phyloP scores from a whole-genome alignment of 306 rosid genomes.

The Begonia loranthoides region DNA sequence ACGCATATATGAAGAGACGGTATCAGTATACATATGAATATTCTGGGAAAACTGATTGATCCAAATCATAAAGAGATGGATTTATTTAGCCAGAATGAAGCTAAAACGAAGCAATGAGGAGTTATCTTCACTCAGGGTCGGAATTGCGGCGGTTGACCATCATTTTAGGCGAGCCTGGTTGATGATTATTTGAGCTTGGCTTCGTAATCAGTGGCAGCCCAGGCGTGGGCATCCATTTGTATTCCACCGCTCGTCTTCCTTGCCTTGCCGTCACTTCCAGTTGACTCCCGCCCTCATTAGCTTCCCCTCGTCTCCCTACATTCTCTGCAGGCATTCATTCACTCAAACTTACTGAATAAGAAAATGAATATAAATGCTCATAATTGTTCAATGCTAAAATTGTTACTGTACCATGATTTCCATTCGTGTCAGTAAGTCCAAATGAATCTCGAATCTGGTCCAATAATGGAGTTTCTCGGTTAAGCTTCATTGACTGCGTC shows the following conservation, averaged over 20 bases:
- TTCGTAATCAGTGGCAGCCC: background rate
- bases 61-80: no score
- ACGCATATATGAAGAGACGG: no score
- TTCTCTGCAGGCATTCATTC: background rate
- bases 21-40: no score
- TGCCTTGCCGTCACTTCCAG: background rate
- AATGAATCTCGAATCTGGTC: background rate
- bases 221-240: slow-evolving; percentile 1
- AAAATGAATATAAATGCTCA: background rate
- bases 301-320: background rate
- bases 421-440: background rate
- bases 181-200: background rate
- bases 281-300: background rate
- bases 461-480: background rate
- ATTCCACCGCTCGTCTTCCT: background rate
- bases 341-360: background rate
- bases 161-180: no score
- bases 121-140: no score
- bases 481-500: background rate
- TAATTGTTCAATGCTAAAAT: background rate
- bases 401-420: background rate
- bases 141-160: no score
- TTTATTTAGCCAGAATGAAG: no score
- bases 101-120: no score
- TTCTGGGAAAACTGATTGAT: no score